phyloP scores from a whole-genome alignment of 768 basidiomycete genomes.

The Cystofilobasidium capitatum region DNA sequence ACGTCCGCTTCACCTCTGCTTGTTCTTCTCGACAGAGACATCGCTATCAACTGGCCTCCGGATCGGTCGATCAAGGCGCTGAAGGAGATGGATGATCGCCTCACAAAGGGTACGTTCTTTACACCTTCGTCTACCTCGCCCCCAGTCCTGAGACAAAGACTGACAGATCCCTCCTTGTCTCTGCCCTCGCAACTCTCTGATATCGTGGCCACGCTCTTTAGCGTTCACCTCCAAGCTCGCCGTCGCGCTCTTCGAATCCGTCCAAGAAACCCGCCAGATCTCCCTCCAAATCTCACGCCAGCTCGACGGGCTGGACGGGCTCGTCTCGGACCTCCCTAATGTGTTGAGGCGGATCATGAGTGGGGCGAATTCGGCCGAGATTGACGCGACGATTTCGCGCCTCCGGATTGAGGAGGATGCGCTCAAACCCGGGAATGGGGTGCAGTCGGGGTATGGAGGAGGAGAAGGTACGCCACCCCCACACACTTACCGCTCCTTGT shows the following conservation, averaged over 20 bases:
- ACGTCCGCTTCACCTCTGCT: neutral
- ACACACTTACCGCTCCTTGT: too few species aligned
- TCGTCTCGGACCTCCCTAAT: slow-evolving; percentile 4
- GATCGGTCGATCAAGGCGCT: slow-evolving; percentile 16
- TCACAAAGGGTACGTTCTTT: slow-evolving; percentile 19
- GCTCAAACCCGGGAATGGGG: slow-evolving; percentile 12
- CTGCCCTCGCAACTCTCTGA: neutral
- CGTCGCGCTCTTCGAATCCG: slow-evolving; percentile 25
- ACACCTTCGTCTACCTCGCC: too few species aligned
- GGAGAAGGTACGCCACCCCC: slow-evolving; percentile 18
- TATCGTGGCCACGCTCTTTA: neutral
- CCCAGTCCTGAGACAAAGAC: neutral
- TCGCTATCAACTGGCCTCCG: slow-evolving; percentile 22
- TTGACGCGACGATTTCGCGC: slow-evolving; percentile 19
- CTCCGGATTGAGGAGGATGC: slow-evolving; percentile 24
- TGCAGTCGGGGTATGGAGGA: slow-evolving; percentile 17
- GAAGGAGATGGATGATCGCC: slow-evolving; percentile 21
- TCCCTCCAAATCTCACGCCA: slow-evolving; percentile 18
- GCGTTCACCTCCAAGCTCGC: slow-evolving; percentile 27
- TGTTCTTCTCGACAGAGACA: slow-evolving; percentile 4
- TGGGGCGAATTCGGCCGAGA: slow-evolving; percentile 8
- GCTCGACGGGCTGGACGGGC: slow-evolving; percentile 22
- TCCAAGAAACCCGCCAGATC: slow-evolving; percentile 15
- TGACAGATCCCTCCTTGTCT: neutral
- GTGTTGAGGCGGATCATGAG: slow-evolving; percentile 24